Evolutionary conservation across 208 protist genomes (phyloP).

Genomic region (Leishmania tropica): DNA sequence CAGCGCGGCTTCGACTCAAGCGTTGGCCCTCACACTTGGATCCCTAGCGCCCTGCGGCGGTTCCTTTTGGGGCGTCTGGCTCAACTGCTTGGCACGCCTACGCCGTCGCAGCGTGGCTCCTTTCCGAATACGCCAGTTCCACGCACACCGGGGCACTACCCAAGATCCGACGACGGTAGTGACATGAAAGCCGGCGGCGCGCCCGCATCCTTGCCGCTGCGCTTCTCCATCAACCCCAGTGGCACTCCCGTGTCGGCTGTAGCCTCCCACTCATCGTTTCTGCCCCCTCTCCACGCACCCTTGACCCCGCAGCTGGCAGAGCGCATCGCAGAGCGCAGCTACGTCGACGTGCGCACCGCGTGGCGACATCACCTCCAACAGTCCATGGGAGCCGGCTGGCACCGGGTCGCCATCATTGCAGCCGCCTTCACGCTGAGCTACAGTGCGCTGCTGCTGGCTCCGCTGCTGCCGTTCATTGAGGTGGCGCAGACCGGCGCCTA

Average conservation of each 20-base stretch:
- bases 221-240: not conserved
- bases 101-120: not conserved
- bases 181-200: not conserved
- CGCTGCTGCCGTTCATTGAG: conserved; percentile 16
- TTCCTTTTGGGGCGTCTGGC: not conserved
- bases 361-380: conserved; percentile 50
- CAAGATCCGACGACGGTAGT: not conserved
- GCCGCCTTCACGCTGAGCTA: conserved; percentile 37
- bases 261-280: not conserved
- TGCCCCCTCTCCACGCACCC: not conserved
- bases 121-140: not conserved
- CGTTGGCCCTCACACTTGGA: not conserved
- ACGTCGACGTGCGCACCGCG: conserved; percentile 44
- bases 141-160: not conserved
- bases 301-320: conserved; percentile 26
- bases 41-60: not conserved
- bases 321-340: conserved; percentile 41
- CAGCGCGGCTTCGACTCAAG: not conserved
- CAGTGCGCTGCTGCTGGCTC: conserved; percentile 25
- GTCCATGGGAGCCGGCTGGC: conserved; percentile 49
- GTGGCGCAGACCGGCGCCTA: conserved; percentile 24
- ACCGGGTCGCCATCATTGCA: conserved; percentile 34
- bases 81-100: not conserved
- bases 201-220: not conserved
- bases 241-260: not conserved